Percentiles rank a stretch among this genome's conserved stretches.
phyloP scores from a whole-genome alignment of 164 flowering plant species.

The Buxus sempervirens region DNA sequence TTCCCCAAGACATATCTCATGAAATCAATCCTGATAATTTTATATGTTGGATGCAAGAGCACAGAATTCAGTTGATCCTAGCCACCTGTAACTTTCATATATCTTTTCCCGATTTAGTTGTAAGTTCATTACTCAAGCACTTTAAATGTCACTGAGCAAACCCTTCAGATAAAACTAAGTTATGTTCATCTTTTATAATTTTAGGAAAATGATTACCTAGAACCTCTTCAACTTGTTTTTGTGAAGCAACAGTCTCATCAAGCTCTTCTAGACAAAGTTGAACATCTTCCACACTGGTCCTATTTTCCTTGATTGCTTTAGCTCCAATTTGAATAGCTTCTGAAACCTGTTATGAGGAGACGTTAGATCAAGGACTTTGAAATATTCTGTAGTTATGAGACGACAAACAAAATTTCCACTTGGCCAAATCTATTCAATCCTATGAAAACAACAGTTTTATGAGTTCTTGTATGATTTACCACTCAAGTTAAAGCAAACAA shows the following conservation, averaged over 20 bases:
- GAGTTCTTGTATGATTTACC: neutral
- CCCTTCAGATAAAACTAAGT: neutral
- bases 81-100: neutral
- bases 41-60: too few relatives aligned
- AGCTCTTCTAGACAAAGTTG: constrained; percentile 59
- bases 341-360: constrained; percentile 46
- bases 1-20: too few relatives aligned
- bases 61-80: neutral
- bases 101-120: neutral
- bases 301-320: constrained; percentile 65
- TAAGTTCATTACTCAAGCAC: neutral
- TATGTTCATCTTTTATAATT: neutral
- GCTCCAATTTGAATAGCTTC: constrained; percentile 83
- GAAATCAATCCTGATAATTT: too few relatives aligned
- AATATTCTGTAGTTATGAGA: neutral
- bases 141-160: neutral
- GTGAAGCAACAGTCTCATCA: constrained; percentile 57
- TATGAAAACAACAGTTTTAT: neutral
- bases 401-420: neutral
- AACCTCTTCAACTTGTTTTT: constrained; percentile 53
- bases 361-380: constrained; percentile 6
- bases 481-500: constrained; percentile 3
- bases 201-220: constrained; percentile 42
- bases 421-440: neutral
- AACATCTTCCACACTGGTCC: constrained; percentile 61